phyloP scores from a whole-genome alignment of 176 grass and related monocot genomes.

The Triticum timopheevii region DNA sequence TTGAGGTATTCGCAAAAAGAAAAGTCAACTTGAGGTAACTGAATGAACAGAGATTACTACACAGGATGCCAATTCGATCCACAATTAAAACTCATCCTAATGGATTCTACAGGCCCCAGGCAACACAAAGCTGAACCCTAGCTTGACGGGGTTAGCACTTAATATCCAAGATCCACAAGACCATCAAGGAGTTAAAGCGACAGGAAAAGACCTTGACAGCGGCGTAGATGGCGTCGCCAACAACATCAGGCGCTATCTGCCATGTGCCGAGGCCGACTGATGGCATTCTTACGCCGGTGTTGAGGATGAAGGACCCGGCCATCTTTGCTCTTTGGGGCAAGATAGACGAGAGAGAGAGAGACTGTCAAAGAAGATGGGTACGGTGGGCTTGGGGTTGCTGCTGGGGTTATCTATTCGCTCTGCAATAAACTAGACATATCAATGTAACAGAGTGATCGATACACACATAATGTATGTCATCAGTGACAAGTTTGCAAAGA shows the following conservation, averaged over 20 bases:
- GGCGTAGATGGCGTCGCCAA: neutral
- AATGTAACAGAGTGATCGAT: too few species aligned
- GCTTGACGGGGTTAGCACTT: neutral
- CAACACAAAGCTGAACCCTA: neutral
- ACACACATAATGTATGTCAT: neutral
- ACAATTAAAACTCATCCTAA: neutral
- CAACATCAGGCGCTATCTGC: too few species aligned
- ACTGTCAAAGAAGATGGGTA: too few species aligned
- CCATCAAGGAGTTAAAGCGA: neutral
- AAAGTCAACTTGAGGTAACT: neutral
- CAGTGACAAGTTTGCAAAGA: neutral
- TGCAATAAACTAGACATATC: too few species aligned
- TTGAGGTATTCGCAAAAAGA: neutral
- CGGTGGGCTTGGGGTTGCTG: too few species aligned
- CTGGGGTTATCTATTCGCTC: too few species aligned
- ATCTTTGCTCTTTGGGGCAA: too few species aligned
- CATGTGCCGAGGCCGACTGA: too few species aligned
- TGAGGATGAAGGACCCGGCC: too few species aligned
- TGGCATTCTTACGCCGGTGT: too few species aligned
- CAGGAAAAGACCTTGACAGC: conserved; percentile 54
- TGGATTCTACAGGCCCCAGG: neutral
- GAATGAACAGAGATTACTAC: neutral
- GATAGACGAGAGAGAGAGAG: too few species aligned
- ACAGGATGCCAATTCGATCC: neutral
- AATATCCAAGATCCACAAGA: neutral